Evolutionary conservation across 441 rosid genomes (phyloP), one percentile per base, ranked within the genome.

Genomic region (Dalechampia spathulata): DNA sequence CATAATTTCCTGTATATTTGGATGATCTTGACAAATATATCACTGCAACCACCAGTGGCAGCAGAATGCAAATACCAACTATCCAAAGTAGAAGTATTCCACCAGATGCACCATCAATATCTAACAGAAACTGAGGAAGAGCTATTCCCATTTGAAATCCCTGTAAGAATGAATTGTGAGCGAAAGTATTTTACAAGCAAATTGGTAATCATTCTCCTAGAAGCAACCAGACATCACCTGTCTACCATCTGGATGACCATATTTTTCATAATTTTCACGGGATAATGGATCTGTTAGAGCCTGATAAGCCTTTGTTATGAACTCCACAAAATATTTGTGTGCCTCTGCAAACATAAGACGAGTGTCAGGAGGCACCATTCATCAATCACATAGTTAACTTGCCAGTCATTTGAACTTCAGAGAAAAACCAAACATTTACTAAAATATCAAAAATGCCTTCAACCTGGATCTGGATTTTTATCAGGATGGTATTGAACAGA

Each of bases 61-160:
- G 74, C 49, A 93, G 97, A 73, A 93, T 93, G 71, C 99, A 93
- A 55, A 90, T 72, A 49, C 96, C 99, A 71, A 93, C 99, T 32
- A 93, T 90, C 97, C 97, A 90, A 61, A 93, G 93, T 59, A 93
- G 74, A 61, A 93, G 86, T 62, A 93, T 90, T 70, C 99, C 99
- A 72, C 96, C 99, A 41, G 83, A 90, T 60, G 96, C 86, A 60
- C 97, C 97, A 65, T 93, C 96, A 39, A 90, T 87, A 79, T 93
- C 77, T 34, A 93, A 77, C 61, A 90, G 80, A 71, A 93, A 93
- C 62, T 82, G 90, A 41, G 99, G 99, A 57, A 93, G 97, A 56
- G 99, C 99, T 43, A 93, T 87, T 63, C 99, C 99, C 96, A 93
- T 85, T 94, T 94, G 95, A 76, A 94, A 94, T 7, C 99, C 99